Evolutionary conservation across 306 rosid genomes (phyloP).

Genomic region (Ormosia emarginata): DNA sequence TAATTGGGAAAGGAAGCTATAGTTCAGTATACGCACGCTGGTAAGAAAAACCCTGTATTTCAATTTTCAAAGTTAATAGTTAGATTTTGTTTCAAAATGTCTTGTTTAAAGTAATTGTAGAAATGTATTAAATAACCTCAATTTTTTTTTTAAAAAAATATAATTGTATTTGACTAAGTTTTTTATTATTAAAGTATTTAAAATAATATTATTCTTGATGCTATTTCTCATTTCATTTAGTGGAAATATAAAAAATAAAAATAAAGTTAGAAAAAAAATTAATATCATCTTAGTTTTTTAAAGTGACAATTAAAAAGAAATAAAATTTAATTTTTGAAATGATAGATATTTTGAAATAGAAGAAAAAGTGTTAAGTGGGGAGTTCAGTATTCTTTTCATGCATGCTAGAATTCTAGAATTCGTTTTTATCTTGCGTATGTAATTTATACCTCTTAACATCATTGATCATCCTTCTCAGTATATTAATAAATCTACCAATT

Average conservation of each 20-base stretch:
- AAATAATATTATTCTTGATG: too few relatives aligned
- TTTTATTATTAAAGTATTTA: too few relatives aligned
- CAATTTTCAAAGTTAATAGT: not conserved
- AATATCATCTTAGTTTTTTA: too few relatives aligned
- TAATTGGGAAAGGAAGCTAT: constrained; percentile 33
- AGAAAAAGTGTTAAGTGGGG: not conserved
- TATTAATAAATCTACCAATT: not conserved
- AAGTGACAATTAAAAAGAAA: too few relatives aligned
- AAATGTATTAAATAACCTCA: too few relatives aligned
- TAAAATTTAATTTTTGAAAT: too few relatives aligned
- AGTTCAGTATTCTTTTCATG: not conserved
- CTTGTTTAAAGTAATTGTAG: too few relatives aligned
- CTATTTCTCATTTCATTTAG: too few relatives aligned
- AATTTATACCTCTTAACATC: not conserved
- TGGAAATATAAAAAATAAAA: too few relatives aligned
- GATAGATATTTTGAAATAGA: not conserved
- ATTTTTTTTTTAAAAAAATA: too few relatives aligned
- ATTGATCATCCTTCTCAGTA: not conserved
- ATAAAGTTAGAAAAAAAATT: too few relatives aligned
- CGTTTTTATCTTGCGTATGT: not conserved
- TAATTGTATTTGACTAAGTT: too few relatives aligned
- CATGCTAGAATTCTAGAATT: not conserved
- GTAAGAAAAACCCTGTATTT: constrained; percentile 3
- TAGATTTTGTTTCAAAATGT: not conserved
- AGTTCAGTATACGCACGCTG: constrained; percentile 37